A percentile compares a stretch with the other conserved stretches of the same genome.
phyloP scores from a whole-genome alignment of 202 grass and related monocot genomes.

The Hordeum pubiflorum region DNA sequence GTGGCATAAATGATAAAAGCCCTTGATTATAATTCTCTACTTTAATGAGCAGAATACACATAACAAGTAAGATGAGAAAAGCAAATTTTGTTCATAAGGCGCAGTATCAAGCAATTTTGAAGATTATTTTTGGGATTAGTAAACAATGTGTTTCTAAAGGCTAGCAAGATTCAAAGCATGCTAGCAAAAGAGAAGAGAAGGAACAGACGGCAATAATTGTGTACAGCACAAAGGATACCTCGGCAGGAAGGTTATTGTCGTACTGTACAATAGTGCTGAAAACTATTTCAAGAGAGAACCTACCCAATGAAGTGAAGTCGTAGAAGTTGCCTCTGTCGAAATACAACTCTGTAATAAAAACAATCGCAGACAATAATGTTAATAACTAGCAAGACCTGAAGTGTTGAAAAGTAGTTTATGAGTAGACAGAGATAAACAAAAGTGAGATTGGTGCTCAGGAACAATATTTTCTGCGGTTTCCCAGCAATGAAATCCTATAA shows the following conservation, averaged over 20 bases:
- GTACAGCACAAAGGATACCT: background rate
- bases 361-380: background rate
- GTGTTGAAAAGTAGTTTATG: slow-evolving; percentile 10
- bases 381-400: background rate
- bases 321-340: slow-evolving; percentile 89
- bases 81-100: background rate
- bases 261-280: background rate
- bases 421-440: slow-evolving; percentile 12
- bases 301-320: slow-evolving; percentile 91
- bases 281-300: background rate
- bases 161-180: background rate
- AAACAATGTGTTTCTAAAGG: background rate
- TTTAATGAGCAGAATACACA: background rate
- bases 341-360: slow-evolving; percentile 56
- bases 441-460: background rate
- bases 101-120: background rate
- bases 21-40: background rate
- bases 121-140: background rate
- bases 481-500: background rate
- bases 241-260: background rate
- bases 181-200: background rate
- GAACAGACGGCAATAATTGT: background rate
- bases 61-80: background rate
- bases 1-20: too few relatives aligned
- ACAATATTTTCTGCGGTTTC: background rate